A percentile compares a stretch with the other conserved stretches of the same genome.
These are phyloP conservation scores for Epichloe brachyelytri DNA, from an alignment of 2,329 filamentous ascomycete genomes.

Conservation along the genomic window DNA sequence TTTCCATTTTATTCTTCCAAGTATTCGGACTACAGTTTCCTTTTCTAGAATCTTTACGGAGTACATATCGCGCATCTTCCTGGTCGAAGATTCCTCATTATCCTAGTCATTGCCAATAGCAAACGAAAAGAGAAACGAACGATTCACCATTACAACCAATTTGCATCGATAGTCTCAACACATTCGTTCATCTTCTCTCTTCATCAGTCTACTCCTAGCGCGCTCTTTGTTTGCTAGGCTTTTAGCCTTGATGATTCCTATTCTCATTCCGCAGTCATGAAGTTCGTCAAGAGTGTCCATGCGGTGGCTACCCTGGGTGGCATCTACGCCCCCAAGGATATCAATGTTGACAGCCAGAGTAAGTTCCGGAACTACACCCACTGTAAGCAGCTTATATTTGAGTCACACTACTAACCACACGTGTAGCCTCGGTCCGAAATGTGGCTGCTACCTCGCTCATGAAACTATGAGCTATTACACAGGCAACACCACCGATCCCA, in stretches of 20 bases:
- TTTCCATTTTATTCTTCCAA: too few species aligned
- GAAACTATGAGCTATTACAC: slow-evolving; percentile 52
- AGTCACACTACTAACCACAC: background rate
- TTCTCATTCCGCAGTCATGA: slow-evolving; percentile 9
- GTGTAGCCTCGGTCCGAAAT: slow-evolving; percentile 46
- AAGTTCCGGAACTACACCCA: slow-evolving; percentile 12
- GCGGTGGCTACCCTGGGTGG: slow-evolving; percentile 13
- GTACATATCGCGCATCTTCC: too few species aligned
- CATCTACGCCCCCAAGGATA: slow-evolving; percentile 22
- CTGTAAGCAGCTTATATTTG: background rate
- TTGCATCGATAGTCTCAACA: too few species aligned
- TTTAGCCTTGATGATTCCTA: too few species aligned
- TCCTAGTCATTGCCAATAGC: too few species aligned
- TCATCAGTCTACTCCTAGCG: background rate
- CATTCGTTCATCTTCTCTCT: background rate
- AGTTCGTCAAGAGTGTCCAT: slow-evolving; percentile 12
- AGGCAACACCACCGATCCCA: slow-evolving; percentile 42
- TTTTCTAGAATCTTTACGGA: background rate
- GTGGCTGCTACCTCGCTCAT: slow-evolving; percentile 48
- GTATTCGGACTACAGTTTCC: background rate
- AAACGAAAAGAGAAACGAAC: too few species aligned
- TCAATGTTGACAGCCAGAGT: slow-evolving; percentile 26
- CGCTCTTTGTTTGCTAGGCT: background rate
- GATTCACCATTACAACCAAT: too few species aligned
- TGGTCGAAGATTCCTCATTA: too few species aligned